A percentile compares a stretch with the other conserved stretches of the same genome.
Evolutionary conservation across 176 grass and related monocot genomes (phyloP).

Genomic region (Microstegium vimineum): DNA sequence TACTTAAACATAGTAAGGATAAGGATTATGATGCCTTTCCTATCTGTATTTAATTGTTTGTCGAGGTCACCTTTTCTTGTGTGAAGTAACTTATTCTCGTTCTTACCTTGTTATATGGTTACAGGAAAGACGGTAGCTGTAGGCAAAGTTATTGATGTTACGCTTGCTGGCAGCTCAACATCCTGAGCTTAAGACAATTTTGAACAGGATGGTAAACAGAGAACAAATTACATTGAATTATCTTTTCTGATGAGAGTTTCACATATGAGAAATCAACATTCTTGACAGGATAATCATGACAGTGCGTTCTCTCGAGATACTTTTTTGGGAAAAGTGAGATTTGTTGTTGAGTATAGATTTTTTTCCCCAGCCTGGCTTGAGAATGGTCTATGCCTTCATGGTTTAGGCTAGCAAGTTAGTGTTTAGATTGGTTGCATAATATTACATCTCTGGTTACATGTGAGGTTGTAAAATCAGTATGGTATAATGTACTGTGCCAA

Average conservation of each 20-base stretch:
- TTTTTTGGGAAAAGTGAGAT: conserved; percentile 21
- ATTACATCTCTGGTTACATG: conserved; percentile 27
- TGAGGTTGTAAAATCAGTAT: conserved; percentile 20
- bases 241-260: not conserved
- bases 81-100: not conserved
- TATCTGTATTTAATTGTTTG: not conserved
- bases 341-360: conserved; percentile 25
- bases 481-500: not conserved
- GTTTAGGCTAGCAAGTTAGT: conserved; percentile 21
- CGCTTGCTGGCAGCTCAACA: conserved; percentile 35
- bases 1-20: not conserved
- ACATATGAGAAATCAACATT: not conserved
- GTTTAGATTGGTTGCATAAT: conserved; percentile 35
- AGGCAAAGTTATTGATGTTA: conserved; percentile 83
- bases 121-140: conserved; percentile 94
- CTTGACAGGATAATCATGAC: conserved; percentile 8
- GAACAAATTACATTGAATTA: not conserved
- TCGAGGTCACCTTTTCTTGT: not conserved
- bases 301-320: not conserved
- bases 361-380: conserved; percentile 3
- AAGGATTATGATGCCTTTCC: not conserved
- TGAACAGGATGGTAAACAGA: conserved; percentile 38
- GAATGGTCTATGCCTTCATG: not conserved
- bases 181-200: conserved; percentile 60
- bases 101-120: conserved; percentile 8